phyloP scores from a whole-genome alignment of 768 basidiomycete species.

The Boletus barrowsii region DNA sequence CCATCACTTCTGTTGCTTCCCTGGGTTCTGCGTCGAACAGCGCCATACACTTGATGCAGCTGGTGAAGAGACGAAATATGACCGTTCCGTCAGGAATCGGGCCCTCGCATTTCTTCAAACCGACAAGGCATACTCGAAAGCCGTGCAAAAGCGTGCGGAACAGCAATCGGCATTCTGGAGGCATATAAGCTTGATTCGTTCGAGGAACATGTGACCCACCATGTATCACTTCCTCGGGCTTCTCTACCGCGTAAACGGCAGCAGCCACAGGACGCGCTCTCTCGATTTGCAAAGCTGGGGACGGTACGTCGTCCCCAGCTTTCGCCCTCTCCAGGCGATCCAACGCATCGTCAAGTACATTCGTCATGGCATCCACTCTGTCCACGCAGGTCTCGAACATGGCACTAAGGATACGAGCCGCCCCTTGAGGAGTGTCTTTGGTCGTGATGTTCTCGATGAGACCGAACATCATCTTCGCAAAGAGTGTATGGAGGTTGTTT shows the following conservation, averaged over 20 bases:
- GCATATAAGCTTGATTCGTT: slow-evolving; percentile 3
- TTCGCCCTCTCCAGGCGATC: slow-evolving; percentile 47
- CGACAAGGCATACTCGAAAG: slow-evolving; percentile 73
- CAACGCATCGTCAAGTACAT: slow-evolving; percentile 48
- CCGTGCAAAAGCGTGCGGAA: slow-evolving; percentile 89
- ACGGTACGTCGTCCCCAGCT: slow-evolving; percentile 34
- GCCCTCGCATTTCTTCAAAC: slow-evolving; percentile 77
- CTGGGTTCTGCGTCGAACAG: slow-evolving; percentile 73
- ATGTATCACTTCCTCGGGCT: slow-evolving; percentile 75
- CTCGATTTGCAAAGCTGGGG: slow-evolving; percentile 73
- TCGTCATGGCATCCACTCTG: slow-evolving; percentile 77
- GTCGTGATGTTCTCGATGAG: slow-evolving; percentile 77
- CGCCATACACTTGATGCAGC: slow-evolving; percentile 78
- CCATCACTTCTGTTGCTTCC: slow-evolving; percentile 75
- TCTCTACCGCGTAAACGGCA: slow-evolving; percentile 75
- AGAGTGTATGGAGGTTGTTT: slow-evolving; percentile 81
- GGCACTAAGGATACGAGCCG: slow-evolving; percentile 63
- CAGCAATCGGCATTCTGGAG: slow-evolving; percentile 75
- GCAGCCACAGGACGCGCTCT: slow-evolving; percentile 79
- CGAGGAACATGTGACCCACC: slow-evolving; percentile 45
- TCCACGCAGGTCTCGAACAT: slow-evolving; percentile 84
- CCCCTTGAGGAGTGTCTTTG: slow-evolving; percentile 70
- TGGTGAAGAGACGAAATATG: slow-evolving; percentile 84
- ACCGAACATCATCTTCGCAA: slow-evolving; percentile 89
- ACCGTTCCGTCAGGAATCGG: slow-evolving; percentile 81